These are phyloP conservation scores for Acanthamoeba royreba DNA, from an alignment of 208 protist species.

Conservation along the genomic window DNA sequence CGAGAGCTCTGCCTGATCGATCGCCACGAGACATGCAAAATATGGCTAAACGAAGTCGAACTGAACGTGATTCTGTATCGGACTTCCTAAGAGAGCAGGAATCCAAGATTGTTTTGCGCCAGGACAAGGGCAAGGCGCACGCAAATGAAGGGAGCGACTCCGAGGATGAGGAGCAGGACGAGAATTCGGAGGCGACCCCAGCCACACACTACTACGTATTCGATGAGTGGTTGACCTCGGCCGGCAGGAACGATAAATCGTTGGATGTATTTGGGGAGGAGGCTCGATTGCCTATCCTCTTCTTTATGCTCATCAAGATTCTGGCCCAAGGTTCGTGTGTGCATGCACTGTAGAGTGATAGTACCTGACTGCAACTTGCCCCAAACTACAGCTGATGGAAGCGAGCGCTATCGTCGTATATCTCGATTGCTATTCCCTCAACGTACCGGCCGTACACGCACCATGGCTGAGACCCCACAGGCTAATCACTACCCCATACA, in stretches of 20 bases:
- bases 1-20: too few relatives aligned
- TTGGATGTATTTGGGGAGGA: not conserved
- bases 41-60: too few relatives aligned
- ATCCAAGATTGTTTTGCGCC: too few relatives aligned
- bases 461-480: not conserved
- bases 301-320: slow-evolving; percentile 24
- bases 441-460: not conserved
- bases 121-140: too few relatives aligned
- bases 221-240: not conserved
- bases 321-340: not conserved
- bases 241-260: not conserved
- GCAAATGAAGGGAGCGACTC: too few relatives aligned
- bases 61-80: too few relatives aligned
- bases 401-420: slow-evolving; percentile 11
- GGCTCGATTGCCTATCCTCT: slow-evolving; percentile 10
- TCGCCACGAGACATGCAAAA: too few relatives aligned
- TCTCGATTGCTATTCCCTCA: not conserved
- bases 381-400: not conserved
- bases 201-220: not conserved
- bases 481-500: not conserved
- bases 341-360: not conserved
- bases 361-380: too few relatives aligned
- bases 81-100: too few relatives aligned
- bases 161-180: too few relatives aligned
- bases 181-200: too few relatives aligned